Evolutionary conservation across 2,329 filamentous ascomycete species (phyloP).

Genomic region (Geosmithia putterillii): DNA sequence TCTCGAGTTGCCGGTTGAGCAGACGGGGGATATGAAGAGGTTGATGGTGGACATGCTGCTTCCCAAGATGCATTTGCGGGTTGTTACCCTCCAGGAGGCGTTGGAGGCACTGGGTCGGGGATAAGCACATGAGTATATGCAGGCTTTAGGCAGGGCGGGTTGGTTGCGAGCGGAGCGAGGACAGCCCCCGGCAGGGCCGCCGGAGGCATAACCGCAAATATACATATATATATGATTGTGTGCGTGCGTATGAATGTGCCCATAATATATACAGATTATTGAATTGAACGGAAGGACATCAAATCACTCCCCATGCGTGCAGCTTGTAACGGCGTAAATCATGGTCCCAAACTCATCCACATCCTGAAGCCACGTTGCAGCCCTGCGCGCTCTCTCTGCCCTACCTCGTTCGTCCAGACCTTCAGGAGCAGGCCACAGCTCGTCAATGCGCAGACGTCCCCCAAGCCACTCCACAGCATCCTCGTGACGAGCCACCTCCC

Average conservation of each 20-base stretch:
- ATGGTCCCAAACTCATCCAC: conserved; percentile 42
- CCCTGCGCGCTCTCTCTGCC: conserved; percentile 18
- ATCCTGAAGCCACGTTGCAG: conserved; percentile 35
- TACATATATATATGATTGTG: no score
- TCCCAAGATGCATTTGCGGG: conserved; percentile 4
- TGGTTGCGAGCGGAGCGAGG: no score
- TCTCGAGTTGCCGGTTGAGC: conserved; percentile 7
- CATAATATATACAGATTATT: no score
- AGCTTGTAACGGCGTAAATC: conserved; percentile 34
- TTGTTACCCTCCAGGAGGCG: conserved; percentile 3
- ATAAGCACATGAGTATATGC: no score
- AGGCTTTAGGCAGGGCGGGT: no score
- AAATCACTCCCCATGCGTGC: conserved; percentile 31
- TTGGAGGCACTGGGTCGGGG: conserved; percentile 1
- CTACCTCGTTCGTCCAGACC: conserved; percentile 16
- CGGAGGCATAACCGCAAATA: no score
- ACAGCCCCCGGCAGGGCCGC: no score
- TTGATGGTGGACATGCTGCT: conserved; percentile 1
- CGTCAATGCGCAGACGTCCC: conserved; percentile 29
- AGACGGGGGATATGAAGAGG: neutral
- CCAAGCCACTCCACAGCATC: conserved; percentile 28
- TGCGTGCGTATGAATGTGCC: no score
- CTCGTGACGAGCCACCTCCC: conserved; percentile 29
- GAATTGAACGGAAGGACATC: no score
- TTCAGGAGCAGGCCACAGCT: conserved; percentile 32